Conservation (phyloP, 148 eudicot genomes). For the Fagopyrum homotropicum region DNA sequence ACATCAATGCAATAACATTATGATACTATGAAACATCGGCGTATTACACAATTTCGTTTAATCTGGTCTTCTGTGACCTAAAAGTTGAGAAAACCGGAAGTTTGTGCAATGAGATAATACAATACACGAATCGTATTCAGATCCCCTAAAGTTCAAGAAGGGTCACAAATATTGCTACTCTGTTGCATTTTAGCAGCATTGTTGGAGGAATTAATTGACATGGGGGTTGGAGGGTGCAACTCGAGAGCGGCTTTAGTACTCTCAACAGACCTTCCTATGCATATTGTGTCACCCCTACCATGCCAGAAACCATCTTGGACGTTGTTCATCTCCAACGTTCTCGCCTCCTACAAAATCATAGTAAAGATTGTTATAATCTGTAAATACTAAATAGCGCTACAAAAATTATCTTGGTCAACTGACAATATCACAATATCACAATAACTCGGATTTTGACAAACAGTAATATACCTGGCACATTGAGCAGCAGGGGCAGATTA, state of each 20-base stretch:
- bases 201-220: conserved; percentile 32
- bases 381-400: not conserved
- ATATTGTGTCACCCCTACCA: conserved; percentile 90
- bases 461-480: conserved; percentile 57
- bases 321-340: conserved; percentile 94
- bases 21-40: not conserved
- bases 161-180: not conserved
- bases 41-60: not conserved
- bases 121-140: not conserved
- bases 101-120: not conserved
- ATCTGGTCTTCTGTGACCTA: not conserved
- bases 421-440: not conserved
- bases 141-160: not conserved
- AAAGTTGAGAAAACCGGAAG: not conserved
- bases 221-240: conserved; percentile 49
- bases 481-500: conserved; percentile 75
- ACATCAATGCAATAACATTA: not conserved
- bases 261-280: conserved; percentile 51
- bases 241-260: conserved; percentile 45
- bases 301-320: conserved; percentile 96
- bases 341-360: conserved; percentile 47
- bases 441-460: not conserved
- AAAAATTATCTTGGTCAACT: not conserved
- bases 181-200: conserved; percentile 10
- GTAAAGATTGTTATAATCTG: not conserved